A percentile compares a stretch with the other conserved stretches of the same genome.
Evolutionary conservation across 2,329 filamentous ascomycete genomes (phyloP).

Genomic region (Pseudogymnoascus sp.): DNA sequence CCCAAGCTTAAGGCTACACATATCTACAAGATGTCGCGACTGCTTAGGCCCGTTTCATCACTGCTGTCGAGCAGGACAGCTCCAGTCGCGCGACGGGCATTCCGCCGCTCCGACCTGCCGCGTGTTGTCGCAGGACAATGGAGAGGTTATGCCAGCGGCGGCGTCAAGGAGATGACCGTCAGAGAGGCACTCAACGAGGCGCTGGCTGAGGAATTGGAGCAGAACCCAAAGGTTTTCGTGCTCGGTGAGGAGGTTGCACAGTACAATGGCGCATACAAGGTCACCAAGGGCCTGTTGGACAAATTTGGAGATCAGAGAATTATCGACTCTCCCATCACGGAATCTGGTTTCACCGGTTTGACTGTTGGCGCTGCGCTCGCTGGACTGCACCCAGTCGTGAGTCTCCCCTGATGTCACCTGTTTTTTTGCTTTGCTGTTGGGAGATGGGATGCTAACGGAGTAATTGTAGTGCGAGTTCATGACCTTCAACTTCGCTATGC

Average conservation of each 20-base stretch:
- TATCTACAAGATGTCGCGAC: conserved; percentile 37
- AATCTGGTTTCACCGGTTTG: conserved; percentile 89
- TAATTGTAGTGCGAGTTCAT: conserved; percentile 85
- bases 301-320: conserved; percentile 95
- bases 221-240: conserved; percentile 90
- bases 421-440: background rate
- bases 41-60: conserved; percentile 57
- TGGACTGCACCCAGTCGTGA: conserved; percentile 85
- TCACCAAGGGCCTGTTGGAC: conserved; percentile 95
- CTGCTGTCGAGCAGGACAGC: conserved; percentile 49
- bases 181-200: conserved; percentile 97
- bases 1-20: background rate
- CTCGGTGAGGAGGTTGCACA: conserved; percentile 97
- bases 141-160: conserved; percentile 34
- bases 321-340: conserved; percentile 97
- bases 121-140: conserved; percentile 27
- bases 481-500: conserved; percentile 99
- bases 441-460: conserved; percentile 15
- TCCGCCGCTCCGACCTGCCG: conserved; percentile 37
- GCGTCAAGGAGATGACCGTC: conserved; percentile 88
- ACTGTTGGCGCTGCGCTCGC: conserved; percentile 91
- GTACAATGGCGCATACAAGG: conserved; percentile 99
- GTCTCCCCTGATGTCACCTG: conserved; percentile 32
- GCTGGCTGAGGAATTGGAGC: conserved; percentile 92
- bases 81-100: conserved; percentile 43